Conservation (phyloP, 2,329 filamentous ascomycete genomes). For the Gyromitra esculenta region DNA sequence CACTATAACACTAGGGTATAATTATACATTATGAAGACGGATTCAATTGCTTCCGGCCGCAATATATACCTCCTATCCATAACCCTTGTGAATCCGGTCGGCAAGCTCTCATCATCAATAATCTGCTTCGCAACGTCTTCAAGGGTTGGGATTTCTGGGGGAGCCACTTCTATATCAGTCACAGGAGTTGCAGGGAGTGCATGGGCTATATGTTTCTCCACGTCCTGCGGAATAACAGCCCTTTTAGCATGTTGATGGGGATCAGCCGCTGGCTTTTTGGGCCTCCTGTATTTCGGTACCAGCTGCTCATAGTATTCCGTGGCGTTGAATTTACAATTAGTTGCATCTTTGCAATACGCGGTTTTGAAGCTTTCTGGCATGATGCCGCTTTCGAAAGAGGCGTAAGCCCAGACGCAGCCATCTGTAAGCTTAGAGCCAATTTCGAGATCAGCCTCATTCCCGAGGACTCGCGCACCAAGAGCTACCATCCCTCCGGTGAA, state of each 20-base stretch:
- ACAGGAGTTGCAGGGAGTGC: constrained; percentile 5
- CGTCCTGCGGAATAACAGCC: background rate
- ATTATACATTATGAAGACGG: constrained; percentile 73
- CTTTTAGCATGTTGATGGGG: constrained; percentile 28
- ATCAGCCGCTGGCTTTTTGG: constrained; percentile 2
- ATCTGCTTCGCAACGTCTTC: constrained; percentile 46
- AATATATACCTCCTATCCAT: constrained; percentile 63
- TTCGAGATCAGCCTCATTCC: constrained; percentile 69
- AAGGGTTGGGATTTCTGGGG: constrained; percentile 22
- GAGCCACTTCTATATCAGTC: background rate
- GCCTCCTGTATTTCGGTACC: constrained; percentile 37
- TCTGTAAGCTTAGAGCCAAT: constrained; percentile 72
- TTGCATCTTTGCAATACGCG: constrained; percentile 63
- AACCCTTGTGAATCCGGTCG: constrained; percentile 52
- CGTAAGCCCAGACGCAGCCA: constrained; percentile 76
- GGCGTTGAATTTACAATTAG: constrained; percentile 42
- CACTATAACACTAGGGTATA: background rate
- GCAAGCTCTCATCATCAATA: constrained; percentile 49
- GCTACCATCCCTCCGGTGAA: constrained; percentile 77
- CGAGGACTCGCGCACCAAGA: constrained; percentile 72
- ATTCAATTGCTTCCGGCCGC: constrained; percentile 81
- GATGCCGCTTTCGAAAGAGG: constrained; percentile 69
- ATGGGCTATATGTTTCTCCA: background rate
- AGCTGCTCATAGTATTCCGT: constrained; percentile 47
- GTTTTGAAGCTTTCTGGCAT: constrained; percentile 71